Percentiles rank a stretch among this genome's conserved stretches.
Evolutionary conservation across 225 moss, liverwort and hornwort genomes (phyloP).

Genomic region (Anthoceros angustus): DNA sequence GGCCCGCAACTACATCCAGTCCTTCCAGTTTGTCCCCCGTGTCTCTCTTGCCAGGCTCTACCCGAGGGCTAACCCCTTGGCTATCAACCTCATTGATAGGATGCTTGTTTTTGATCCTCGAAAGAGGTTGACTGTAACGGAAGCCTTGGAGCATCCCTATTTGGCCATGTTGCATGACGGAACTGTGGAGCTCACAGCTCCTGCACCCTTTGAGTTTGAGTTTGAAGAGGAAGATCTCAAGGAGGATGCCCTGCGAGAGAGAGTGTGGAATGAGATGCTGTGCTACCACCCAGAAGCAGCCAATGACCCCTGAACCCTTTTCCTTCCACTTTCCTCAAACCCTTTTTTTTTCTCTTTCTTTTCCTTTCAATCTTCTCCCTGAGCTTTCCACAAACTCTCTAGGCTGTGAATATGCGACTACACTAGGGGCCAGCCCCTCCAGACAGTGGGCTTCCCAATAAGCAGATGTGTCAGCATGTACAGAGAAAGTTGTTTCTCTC

Average conservation of each 20-base stretch:
- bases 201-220: conserved; percentile 76
- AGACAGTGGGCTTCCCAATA: neutral
- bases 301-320: conserved; percentile 13
- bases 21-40: conserved; percentile 64
- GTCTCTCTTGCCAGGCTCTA: conserved; percentile 74
- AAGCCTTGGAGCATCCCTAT: conserved; percentile 92
- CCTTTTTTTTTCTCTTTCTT: neutral
- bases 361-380: too few species aligned
- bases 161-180: conserved; percentile 83
- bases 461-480: neutral
- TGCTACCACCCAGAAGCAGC: conserved; percentile 83
- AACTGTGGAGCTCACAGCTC: conserved; percentile 68
- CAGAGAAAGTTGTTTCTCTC: neutral
- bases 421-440: neutral
- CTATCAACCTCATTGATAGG: conserved; percentile 83
- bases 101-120: conserved; percentile 96
- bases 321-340: neutral
- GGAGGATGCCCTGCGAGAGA: conserved; percentile 88
- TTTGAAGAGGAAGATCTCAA: conserved; percentile 98
- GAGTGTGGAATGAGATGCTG: conserved; percentile 96
- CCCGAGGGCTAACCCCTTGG: conserved; percentile 86
- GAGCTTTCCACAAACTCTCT: too few species aligned
- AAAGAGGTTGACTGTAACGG: conserved; percentile 80
- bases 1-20: conserved; percentile 86
- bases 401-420: neutral